Percentiles rank a stretch among this genome's conserved stretches.
Evolutionary conservation across 306 rosid species (phyloP).

Genomic region (Acacia melanoxylon): DNA sequence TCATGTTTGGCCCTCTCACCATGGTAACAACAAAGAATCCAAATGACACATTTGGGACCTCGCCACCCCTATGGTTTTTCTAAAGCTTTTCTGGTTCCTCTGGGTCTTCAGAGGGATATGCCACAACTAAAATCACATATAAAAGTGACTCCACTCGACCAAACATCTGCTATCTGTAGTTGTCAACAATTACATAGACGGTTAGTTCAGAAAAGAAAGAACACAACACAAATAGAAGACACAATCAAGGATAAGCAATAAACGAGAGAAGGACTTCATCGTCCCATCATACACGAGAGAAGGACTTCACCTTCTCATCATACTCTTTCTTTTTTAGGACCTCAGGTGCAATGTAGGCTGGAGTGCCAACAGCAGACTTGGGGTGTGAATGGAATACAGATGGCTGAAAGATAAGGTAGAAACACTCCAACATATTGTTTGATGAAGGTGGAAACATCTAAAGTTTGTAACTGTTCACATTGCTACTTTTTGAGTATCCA

Average conservation of each 20-base stretch:
- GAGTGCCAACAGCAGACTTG: conserved; percentile 85
- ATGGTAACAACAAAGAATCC: too few relatives aligned
- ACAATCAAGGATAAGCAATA: conserved; percentile 7
- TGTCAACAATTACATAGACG: conserved; percentile 1
- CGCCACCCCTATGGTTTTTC: too few relatives aligned
- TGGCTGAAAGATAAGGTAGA: conserved; percentile 52
- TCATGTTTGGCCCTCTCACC: too few relatives aligned
- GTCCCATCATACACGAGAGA: conserved; percentile 66
- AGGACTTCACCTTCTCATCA: conserved; percentile 65
- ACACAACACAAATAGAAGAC: not conserved
- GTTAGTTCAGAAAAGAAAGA: not conserved
- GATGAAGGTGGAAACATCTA: not conserved
- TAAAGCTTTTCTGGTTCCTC: conserved; percentile 70
- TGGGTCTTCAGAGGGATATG: conserved; percentile 86
- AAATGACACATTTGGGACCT: too few relatives aligned
- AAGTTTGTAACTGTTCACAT: not conserved
- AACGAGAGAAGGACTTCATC: conserved; percentile 41
- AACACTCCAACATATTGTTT: conserved; percentile 25
- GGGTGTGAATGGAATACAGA: conserved; percentile 83
- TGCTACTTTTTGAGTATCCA: conserved; percentile 79
- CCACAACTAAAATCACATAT: conserved; percentile 78
- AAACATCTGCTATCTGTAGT: conserved; percentile 83
- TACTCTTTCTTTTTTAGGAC: conserved; percentile 69
- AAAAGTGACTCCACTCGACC: conserved; percentile 95
- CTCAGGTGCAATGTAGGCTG: conserved; percentile 90